Base-by-base conservation (phyloP, 164 flowering plant genomes). In the Cinnamomum chago region DNA sequence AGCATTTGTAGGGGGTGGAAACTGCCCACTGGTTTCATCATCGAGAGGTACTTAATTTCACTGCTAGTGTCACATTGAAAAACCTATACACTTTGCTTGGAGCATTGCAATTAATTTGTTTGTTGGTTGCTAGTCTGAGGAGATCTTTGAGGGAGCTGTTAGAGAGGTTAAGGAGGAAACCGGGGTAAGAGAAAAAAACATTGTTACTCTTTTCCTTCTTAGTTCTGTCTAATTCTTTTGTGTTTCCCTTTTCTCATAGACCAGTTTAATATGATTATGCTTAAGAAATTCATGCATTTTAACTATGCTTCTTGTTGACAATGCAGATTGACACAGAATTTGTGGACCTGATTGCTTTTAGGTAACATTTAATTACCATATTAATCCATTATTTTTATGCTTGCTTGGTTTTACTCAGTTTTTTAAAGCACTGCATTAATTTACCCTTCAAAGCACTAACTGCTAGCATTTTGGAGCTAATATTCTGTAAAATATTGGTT, bases 131-230 rank as follows among this genome's bases (percentile, higher is more conserved):
- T 84, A 92, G 97, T 86, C 91, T 3, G 97, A 94, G 79, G 98
- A 94, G 84, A 90, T 94, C 69, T 91, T 71, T 72, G 72, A 84
- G 0, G 98, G 98, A 75, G 98, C 85, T 62, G 87, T 92, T 24
- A 84, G 97, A 84, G 98, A 94, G 87, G 92, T 94, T 55, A 86
- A 89, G 80, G 98, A 94, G 72, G 98, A 94, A 87, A 94, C 97
- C 13, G 97, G 97, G 70, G 98, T 94, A 89, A 84, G 94, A 70
- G 73, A 50, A 71, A n/a, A 70, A 11, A 6, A 40, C 11, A 40
- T 5, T 22, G 5, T 51, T 55, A 3, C 13, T 55, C 13, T 3
- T 15, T 55, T 55, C 60, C 5, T 55, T 14, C n/a, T 55, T 55
- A 3, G 18, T 11, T 52, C 58, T 52, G 35, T 30, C 17, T 52